A percentile compares a stretch with the other conserved stretches of the same genome.
These are phyloP conservation scores for Boechera divaricarpa DNA, from an alignment of 345 rosid genomes.

Conservation along the genomic window DNA sequence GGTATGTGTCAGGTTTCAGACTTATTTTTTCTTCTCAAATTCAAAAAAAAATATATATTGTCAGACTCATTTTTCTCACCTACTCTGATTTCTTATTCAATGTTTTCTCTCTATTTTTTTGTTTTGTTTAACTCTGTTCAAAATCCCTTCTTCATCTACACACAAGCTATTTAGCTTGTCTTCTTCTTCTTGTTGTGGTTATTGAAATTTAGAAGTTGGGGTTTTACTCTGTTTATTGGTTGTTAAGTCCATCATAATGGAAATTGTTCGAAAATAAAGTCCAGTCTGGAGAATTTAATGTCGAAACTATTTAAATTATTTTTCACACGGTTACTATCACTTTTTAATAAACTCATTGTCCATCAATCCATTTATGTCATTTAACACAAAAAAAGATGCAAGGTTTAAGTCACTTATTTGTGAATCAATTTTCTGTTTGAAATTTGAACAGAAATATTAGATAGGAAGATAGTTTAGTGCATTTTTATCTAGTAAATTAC, in stretches of 20 bases:
- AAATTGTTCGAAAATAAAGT: neutral
- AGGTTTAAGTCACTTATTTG: neutral
- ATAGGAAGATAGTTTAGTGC: no score
- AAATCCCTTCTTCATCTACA: slow-evolving; percentile 13
- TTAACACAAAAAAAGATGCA: neutral
- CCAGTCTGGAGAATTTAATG: neutral
- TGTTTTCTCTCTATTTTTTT: slow-evolving; percentile 8
- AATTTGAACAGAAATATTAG: no score
- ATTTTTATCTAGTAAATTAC: no score
- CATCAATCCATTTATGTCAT: neutral
- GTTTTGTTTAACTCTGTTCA: slow-evolving; percentile 6
- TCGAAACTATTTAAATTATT: neutral
- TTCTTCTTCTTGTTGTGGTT: slow-evolving; percentile 31
- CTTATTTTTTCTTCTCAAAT: slow-evolving; percentile 35
- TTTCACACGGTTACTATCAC: neutral
- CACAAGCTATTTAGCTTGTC: slow-evolving; percentile 26
- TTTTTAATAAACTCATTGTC: neutral
- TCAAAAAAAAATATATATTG: neutral
- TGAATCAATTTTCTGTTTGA: no score
- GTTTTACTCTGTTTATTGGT: slow-evolving; percentile 4
- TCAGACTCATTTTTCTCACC: slow-evolving; percentile 39
- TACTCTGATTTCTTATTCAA: slow-evolving; percentile 37
- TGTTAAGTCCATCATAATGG: neutral
- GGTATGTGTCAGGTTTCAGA: slow-evolving; percentile 49
- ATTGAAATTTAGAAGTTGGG: slow-evolving; percentile 5